Percentiles rank a stretch among this genome's conserved stretches.
phyloP scores from a whole-genome alignment of 768 basidiomycete genomes.

The Suillus brevipes region DNA sequence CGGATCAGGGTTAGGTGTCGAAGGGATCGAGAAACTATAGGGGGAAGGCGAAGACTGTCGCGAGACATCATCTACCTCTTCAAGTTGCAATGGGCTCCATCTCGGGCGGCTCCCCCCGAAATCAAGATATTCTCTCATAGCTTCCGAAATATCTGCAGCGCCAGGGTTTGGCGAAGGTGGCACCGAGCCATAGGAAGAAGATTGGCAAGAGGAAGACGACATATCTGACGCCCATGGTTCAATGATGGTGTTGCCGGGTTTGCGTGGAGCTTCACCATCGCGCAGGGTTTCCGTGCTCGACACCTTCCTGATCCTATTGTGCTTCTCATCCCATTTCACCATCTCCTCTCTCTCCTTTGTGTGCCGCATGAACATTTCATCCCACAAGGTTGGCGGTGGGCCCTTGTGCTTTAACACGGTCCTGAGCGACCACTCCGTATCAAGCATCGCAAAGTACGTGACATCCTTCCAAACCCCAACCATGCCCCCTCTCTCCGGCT shows the following conservation, averaged over 20 bases:
- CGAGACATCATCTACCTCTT: neutral
- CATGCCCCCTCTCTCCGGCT: conserved; percentile 37
- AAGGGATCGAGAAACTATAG: conserved; percentile 22
- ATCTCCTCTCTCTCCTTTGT: conserved; percentile 57
- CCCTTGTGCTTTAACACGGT: conserved; percentile 6
- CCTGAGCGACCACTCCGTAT: conserved; percentile 56
- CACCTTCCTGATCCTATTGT: conserved; percentile 31
- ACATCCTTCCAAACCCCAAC: conserved; percentile 56
- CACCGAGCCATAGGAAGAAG: conserved; percentile 17
- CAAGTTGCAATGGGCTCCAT: conserved; percentile 5
- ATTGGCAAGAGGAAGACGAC: conserved; percentile 17
- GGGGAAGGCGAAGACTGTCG: conserved; percentile 20
- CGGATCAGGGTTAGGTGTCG: conserved; percentile 15
- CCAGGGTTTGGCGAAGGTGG: conserved; percentile 23
- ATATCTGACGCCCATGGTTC: conserved; percentile 8
- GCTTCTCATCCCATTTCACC: conserved; percentile 49
- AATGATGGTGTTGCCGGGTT: conserved; percentile 10
- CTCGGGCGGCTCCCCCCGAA: conserved; percentile 12
- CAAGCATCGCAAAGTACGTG: conserved; percentile 59
- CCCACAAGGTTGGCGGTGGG: conserved; percentile 52
- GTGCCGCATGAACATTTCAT: conserved; percentile 60
- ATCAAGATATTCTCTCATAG: conserved; percentile 10
- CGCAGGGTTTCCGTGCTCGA: conserved; percentile 47
- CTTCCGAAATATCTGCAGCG: conserved; percentile 12
- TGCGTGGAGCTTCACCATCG: conserved; percentile 16